A percentile compares a stretch with the other conserved stretches of the same genome.
These are phyloP conservation scores for Gelatoporia subvermispora DNA, from an alignment of 768 basidiomycete species.

Conservation along the genomic window DNA sequence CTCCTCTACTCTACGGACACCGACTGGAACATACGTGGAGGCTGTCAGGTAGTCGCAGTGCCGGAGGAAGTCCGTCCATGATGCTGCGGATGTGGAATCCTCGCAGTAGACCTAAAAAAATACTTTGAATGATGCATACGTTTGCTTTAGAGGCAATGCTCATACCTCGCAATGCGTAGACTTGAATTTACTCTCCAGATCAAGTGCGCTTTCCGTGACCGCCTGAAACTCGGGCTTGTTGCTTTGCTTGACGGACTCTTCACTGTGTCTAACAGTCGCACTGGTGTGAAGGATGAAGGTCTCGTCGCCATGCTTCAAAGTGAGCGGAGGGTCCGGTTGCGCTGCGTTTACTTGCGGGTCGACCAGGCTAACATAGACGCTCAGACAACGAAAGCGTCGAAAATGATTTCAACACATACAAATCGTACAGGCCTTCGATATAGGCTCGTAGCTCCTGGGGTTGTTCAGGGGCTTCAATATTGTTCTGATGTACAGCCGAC, in stretches of 20 bases:
- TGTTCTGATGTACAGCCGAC: conserved; percentile 30
- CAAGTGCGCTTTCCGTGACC: conserved; percentile 44
- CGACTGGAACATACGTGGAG: conserved; percentile 12
- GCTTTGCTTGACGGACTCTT: conserved; percentile 16
- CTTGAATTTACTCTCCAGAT: conserved; percentile 51
- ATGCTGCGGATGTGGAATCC: conserved; percentile 29
- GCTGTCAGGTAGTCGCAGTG: conserved; percentile 41
- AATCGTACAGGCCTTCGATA: conserved; percentile 31
- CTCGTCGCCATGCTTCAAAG: conserved; percentile 29
- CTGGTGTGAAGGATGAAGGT: conserved; percentile 44
- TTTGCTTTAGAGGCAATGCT: neutral
- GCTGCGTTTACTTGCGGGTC: conserved; percentile 19
- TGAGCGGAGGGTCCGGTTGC: conserved; percentile 47
- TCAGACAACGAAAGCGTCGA: conserved; percentile 1
- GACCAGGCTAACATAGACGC: conserved; percentile 29
- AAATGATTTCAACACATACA: conserved; percentile 31
- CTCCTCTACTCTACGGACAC: neutral
- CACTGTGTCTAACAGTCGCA: conserved; percentile 43
- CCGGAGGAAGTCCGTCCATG: conserved; percentile 43
- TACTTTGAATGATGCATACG: neutral
- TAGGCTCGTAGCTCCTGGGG: conserved; percentile 43
- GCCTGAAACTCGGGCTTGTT: conserved; percentile 11
- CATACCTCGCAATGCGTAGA: conserved; percentile 51
- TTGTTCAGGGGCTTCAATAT: conserved; percentile 25
- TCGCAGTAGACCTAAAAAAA: conserved; percentile 40